Evolutionary conservation across 495 filamentous ascomycete species (phyloP).

Genomic region (Viridothelium virens): DNA sequence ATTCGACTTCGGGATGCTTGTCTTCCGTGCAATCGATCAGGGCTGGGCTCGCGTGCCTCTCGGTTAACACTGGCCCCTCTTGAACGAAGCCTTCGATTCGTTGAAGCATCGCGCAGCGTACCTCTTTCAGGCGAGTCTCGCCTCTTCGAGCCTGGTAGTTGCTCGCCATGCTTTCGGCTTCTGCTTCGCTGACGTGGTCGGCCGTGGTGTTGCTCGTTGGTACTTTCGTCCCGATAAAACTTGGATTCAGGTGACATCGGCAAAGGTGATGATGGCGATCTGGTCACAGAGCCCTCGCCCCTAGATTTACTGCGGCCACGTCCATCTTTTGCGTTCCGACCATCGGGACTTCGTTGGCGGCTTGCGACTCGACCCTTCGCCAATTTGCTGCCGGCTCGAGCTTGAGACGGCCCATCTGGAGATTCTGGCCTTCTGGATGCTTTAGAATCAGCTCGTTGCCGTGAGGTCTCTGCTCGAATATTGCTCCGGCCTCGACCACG

Average conservation of each 20-base stretch:
- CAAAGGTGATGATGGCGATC: conserved; percentile 75
- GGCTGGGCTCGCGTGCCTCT: neutral
- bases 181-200: conserved; percentile 48
- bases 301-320: conserved; percentile 42
- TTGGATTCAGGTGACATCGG: conserved; percentile 51
- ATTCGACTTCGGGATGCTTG: conserved; percentile 10
- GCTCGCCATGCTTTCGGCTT: conserved; percentile 50
- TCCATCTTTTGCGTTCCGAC: conserved; percentile 45
- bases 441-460: conserved; percentile 26
- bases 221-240: conserved; percentile 22
- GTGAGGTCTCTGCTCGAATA: conserved; percentile 13
- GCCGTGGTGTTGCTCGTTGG: conserved; percentile 23
- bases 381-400: conserved; percentile 11
- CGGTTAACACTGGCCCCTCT: conserved; percentile 15
- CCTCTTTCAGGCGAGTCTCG: conserved; percentile 6
- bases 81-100: conserved; percentile 15
- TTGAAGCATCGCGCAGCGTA: conserved; percentile 3
- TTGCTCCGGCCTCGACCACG: conserved; percentile 21
- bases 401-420: conserved; percentile 21
- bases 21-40: conserved; percentile 3
- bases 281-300: conserved; percentile 48
- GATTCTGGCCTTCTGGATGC: conserved; percentile 26
- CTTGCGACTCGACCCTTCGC: conserved; percentile 23
- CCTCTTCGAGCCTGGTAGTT: conserved; percentile 39
- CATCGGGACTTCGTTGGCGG: conserved; percentile 26